Evolutionary conservation across 257 asterid genomes (phyloP), one percentile per base, ranked within the genome.

Genomic region (Capsicum chinense): DNA sequence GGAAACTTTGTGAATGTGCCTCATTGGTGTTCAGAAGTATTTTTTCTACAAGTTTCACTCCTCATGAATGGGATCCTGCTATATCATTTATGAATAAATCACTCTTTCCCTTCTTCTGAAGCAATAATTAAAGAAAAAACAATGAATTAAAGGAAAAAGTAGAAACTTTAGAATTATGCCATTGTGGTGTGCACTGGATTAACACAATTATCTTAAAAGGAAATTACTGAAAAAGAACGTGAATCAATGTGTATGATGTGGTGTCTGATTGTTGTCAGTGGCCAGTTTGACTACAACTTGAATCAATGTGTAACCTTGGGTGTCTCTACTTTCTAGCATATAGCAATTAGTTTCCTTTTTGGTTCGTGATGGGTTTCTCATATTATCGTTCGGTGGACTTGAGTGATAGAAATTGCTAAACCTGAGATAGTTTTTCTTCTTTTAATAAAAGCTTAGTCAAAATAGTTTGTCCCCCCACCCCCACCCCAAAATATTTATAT

Each of bases 291-390:
- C 62, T 76, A 70, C 42, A n/a, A 48, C 59, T 19, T 19, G 59
- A 73, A 68, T 68, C 78, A 37, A 7, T 19, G n/a, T 73, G 79
- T 26, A 12, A 13, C 81, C 62, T 76, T 50, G 81, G 21, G 47
- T 52, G 21, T 76, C 21, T 52, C 12, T 74, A 33, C 63, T 21
- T 50, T 26, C 19, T 50, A 74, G 62, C 39, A 74, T 50, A 12
- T 74, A 48, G 50, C 3, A 21, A 6, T 14, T 76, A 76, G 81
- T 7, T 52, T 26, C 63, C 81, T 26, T 76, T 52, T 42, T 76
- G 62, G 48, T 52, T 21, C 63, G 52, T 52, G 63, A 76, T 76
- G 63, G 8, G 39, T 50, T 21, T 70, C 42, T 74, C 21, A 50
- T 13, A 52, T 50, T 52, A 74, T 74, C 21, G 13, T 12, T 52